Evolutionary conservation across 305 asterid species (phyloP), one percentile per base, ranked within the genome.

Genomic region (Plantago coronopus): DNA sequence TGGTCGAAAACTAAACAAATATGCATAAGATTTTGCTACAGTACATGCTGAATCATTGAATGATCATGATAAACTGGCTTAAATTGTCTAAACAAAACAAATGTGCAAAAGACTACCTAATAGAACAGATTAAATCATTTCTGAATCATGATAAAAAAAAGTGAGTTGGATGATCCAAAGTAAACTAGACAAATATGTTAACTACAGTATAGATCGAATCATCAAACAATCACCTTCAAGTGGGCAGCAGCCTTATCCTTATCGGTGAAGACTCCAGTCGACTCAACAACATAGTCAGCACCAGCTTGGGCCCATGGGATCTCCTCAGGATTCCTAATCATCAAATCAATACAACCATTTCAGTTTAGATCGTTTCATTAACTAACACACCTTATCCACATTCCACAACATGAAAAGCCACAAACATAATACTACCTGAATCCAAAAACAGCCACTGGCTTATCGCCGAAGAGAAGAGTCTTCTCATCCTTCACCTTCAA

Each of bases 401-500:
- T n/a, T n/a, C 1, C 7, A 59, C 40, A 47, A 29, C 18, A 0
- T 9, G 19, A 47, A 57, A 23, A 23, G 16, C 22, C 9, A 15
- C 4, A 2, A 25, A 22, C n/a, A n/a, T n/a, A 51, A n/a, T 14
- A 17, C 18, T 79, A 86, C 95, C 88, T 86, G 59, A 67, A 44
- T 37, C 96, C 95, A 50, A 83, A 88, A 57, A 88, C 96, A 2
- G 83, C 21, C 67, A 88, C 88, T 4, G 93, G 78, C 75, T 69
- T 83, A 43, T 83, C 84, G 59, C 93, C 96, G 48, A 88, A 83
- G 76, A 88, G 90, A 72, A 88, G 93, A 56, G 95, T 88, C 77
- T 86, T 86, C 13, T 78, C 76, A 65, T 88, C 96, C 87, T 86
- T 79, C 13, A 83, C 81, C 67, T 43, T 80, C 43, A 88, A 69